phyloP scores from a whole-genome alignment of 2,329 filamentous ascomycete species.

The Arachnomyces sp. region DNA sequence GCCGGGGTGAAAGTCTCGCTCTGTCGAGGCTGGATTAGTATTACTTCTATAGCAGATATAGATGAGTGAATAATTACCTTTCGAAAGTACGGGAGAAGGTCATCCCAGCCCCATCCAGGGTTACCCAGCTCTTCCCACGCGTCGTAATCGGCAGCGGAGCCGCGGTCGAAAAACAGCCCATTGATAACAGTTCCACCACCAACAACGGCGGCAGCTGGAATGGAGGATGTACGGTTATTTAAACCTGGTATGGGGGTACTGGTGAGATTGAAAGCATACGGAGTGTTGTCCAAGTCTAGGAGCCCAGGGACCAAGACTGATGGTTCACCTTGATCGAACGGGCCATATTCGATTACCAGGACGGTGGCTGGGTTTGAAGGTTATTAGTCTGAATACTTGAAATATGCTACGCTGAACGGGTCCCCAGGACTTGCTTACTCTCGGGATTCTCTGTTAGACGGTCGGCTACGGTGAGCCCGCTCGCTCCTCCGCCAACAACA shows the following conservation, averaged over 20 bases:
- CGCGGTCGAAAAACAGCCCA: conserved; percentile 17
- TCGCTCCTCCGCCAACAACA: conserved; percentile 43
- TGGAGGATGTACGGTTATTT: conserved; percentile 16
- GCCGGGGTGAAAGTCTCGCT: background rate
- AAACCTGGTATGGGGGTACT: conserved; percentile 22
- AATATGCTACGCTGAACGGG: no score
- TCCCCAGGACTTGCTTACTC: background rate
- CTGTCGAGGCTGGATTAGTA: background rate
- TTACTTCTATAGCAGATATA: background rate
- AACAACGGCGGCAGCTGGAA: conserved; percentile 27
- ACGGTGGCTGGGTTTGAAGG: conserved; percentile 2
- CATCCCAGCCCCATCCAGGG: conserved; percentile 3
- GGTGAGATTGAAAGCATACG: conserved; percentile 23
- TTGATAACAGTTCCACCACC: conserved; percentile 37
- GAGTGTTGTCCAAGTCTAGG: conserved; percentile 25
- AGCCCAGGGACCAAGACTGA: conserved; percentile 23
- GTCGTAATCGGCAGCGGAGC: conserved; percentile 25
- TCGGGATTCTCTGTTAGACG: conserved; percentile 3
- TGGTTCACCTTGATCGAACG: conserved; percentile 12
- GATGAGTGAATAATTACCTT: conserved; percentile 1
- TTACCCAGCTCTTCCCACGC: conserved; percentile 30
- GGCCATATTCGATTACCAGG: conserved; percentile 15
- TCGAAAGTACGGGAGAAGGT: conserved; percentile 3
- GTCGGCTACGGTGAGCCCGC: conserved; percentile 29
- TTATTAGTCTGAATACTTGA: no score